These are phyloP conservation scores for Microdochium bolleyi DNA, from an alignment of 2,329 filamentous ascomycete species.

Conservation along the genomic window DNA sequence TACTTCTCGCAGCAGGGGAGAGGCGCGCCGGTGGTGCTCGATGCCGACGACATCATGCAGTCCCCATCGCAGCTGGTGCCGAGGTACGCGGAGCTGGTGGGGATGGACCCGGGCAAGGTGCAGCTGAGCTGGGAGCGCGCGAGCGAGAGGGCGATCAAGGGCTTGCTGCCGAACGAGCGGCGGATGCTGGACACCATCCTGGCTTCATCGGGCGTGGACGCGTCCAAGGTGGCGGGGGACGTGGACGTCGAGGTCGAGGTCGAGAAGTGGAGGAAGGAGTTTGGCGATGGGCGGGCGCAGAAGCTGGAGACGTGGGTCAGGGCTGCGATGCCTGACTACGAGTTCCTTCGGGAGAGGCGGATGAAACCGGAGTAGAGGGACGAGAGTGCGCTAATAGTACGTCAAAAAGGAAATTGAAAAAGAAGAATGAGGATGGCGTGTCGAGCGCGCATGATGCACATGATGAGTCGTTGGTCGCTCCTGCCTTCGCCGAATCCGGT, in stretches of 20 bases:
- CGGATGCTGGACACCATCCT: not conserved
- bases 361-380: not conserved
- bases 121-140: not conserved
- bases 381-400: too few relatives aligned
- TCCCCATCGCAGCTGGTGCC: not conserved
- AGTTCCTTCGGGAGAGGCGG: not conserved
- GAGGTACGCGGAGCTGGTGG: not conserved
- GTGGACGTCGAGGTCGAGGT: not conserved
- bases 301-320: not conserved
- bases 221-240: not conserved
- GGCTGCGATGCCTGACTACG: not conserved
- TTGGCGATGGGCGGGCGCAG: not conserved
- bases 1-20: not conserved
- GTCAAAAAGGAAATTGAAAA: too few relatives aligned
- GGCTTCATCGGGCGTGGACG: not conserved
- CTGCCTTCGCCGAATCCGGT: too few relatives aligned
- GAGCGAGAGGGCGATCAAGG: not conserved
- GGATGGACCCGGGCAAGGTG: not conserved
- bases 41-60: not conserved
- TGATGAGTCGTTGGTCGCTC: too few relatives aligned
- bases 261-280: not conserved
- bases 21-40: not conserved
- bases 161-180: not conserved
- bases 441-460: not conserved
- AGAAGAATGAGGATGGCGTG: not conserved